Base-by-base conservation (phyloP, 139 green algal species). In the Limnomonas spitsbergensis region DNA sequence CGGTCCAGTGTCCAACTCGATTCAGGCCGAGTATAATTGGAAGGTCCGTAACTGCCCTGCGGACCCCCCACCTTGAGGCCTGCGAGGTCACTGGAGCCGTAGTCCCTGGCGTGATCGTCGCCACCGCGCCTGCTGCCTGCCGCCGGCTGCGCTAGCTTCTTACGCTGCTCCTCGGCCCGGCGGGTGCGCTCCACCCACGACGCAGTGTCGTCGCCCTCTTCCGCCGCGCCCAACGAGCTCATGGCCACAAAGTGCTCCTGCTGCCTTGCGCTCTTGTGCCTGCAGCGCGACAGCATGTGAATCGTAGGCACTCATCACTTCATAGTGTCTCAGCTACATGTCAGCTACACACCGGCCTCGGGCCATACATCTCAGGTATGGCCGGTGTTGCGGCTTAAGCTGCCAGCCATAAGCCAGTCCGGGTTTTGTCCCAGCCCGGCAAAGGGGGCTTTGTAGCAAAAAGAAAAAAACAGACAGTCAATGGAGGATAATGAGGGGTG, bases 171-270 rank as follows among this genome's bases (percentile, higher is more conserved):
- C 70, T 77, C 61, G 31, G 81, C 66, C 32, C 35, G 52, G 32
- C 39, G 66, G 78, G 40, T 86, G 40, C 56, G 76, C 26, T 82
- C 78, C 27, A 96, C 88, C 92, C 91, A 96, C 9, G 82, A 76
- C 32, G 84, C 76, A 32, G 93, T 84, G 71, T 95, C 90, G 27
- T 92, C 86, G 0, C 90, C 90, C 0, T 82, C 77, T 7, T 83
- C 78, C 0, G 83, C 88, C 14, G 88, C 88, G 0, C 91, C 90
- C 36, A 96, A 84, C 26, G 70, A 85, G 69, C 90, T 93, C 3
- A 82, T 80, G 0, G 82, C 80, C 14, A 78, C 54, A 35, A 90
- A 82, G 27, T 31, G 40, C 29, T 79, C 53, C 72, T 91, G 85
- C 73, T 84, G 68, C 9, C 68, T 26, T 24, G 68, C 68, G 26